Evolutionary conservation across 176 grass and related monocot genomes (phyloP).

Genomic region (Puccinellia tenuiflora): DNA sequence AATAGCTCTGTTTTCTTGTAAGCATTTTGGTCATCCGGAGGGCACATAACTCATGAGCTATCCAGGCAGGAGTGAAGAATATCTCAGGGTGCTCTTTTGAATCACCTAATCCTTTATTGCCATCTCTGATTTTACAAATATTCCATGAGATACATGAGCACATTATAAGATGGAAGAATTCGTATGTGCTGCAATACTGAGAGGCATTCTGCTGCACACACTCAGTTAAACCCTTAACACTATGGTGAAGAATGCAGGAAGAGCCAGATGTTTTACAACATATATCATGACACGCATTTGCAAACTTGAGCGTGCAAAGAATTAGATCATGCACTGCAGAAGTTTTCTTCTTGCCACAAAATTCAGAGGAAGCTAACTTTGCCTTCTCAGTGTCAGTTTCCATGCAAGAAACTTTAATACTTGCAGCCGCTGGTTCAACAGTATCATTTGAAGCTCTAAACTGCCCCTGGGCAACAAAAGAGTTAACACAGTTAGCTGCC

Average conservation of each 20-base stretch:
- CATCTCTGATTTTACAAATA: slow-evolving; percentile 24
- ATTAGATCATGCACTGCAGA: slow-evolving; percentile 26
- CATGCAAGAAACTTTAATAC: slow-evolving; percentile 10
- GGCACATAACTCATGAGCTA: slow-evolving; percentile 52
- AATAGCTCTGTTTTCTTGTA: slow-evolving; percentile 60
- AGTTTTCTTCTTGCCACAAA: slow-evolving; percentile 1
- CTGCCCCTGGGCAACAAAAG: slow-evolving; percentile 6
- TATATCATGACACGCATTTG: slow-evolving; percentile 49
- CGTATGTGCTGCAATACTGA: slow-evolving; percentile 47
- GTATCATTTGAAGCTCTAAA: slow-evolving; percentile 15
- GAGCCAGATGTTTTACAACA: slow-evolving; percentile 28
- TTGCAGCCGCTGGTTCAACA: background rate
- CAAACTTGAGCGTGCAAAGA: slow-evolving; percentile 42
- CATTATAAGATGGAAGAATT: slow-evolving; percentile 53
- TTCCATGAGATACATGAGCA: slow-evolving; percentile 26
- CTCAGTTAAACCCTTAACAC: slow-evolving; percentile 39
- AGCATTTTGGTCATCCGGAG: slow-evolving; percentile 50
- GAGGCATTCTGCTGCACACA: slow-evolving; percentile 39
- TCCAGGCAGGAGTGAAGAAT: slow-evolving; percentile 36
- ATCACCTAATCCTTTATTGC: slow-evolving; percentile 23
- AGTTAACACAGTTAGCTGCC: slow-evolving; percentile 7
- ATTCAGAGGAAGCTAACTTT: slow-evolving; percentile 12
- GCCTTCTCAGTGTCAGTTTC: slow-evolving; percentile 5
- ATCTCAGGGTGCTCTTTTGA: background rate
- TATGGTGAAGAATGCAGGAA: slow-evolving; percentile 38